Percentiles rank a stretch among this genome's conserved stretches.
phyloP scores from a whole-genome alignment of 2,329 filamentous ascomycete species.

The Sclerotinia spermophila region DNA sequence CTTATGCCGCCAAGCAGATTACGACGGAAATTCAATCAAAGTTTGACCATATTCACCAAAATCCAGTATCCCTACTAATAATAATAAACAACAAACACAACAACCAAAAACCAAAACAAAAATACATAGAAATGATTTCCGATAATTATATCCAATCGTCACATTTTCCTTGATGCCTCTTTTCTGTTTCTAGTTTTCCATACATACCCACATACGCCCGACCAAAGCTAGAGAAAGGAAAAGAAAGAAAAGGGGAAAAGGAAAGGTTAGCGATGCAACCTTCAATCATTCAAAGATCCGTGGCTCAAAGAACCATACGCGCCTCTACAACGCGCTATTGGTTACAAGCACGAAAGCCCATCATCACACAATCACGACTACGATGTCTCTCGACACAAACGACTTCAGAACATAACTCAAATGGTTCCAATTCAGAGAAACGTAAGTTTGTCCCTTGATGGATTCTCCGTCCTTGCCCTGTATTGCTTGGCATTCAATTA shows the following conservation, averaged over 20 bases:
- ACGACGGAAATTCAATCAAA: not conserved
- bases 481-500: not conserved
- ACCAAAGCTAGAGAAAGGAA: not conserved
- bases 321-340: slow-evolving; percentile 13
- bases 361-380: slow-evolving; percentile 10
- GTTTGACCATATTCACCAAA: not conserved
- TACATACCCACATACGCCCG: not conserved
- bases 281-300: not conserved
- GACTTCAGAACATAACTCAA: not conserved
- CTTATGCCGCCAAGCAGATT: slow-evolving; percentile 10
- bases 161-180: not conserved
- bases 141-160: not conserved
- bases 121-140: not conserved
- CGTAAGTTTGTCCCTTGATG: not conserved
- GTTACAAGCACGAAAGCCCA: slow-evolving; percentile 8
- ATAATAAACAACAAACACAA: slow-evolving; percentile 4
- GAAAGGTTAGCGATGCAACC: slow-evolving; percentile 13
- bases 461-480: not conserved
- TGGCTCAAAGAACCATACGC: not conserved
- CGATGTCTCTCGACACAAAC: slow-evolving; percentile 2
- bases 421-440: not conserved
- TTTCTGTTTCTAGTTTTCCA: not conserved
- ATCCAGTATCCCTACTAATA: not conserved
- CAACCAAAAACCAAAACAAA: not conserved
- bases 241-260: not conserved